Conservation (phyloP, 2,329 filamentous ascomycete species). For the Colletotrichum zoysiae region DNA sequence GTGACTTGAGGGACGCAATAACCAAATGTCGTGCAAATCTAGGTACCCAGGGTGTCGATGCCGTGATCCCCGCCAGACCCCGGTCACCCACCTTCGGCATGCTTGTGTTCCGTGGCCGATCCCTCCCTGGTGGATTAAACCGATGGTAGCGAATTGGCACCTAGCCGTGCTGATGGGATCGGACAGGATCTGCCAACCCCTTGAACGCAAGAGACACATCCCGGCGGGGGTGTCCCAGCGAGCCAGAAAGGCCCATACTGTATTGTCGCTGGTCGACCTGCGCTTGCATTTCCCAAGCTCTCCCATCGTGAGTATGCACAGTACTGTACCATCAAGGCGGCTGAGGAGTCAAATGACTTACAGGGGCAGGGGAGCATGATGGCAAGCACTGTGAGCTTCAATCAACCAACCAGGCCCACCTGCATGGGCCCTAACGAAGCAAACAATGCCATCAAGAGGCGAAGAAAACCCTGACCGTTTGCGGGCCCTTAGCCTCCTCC, state of each 20-base stretch:
- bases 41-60: not conserved
- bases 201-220: constrained; percentile 1
- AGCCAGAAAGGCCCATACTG: not conserved
- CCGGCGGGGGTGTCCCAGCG: constrained; percentile 6
- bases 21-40: constrained; percentile 16
- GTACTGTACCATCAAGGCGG: not conserved
- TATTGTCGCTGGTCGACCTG: not conserved
- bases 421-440: not conserved
- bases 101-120: constrained; percentile 32
- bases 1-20: not conserved
- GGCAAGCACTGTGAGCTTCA: not conserved
- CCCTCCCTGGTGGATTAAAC: constrained; percentile 25
- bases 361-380: not conserved
- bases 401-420: not conserved
- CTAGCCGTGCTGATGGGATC: constrained; percentile 33
- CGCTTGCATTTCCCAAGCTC: constrained; percentile 1
- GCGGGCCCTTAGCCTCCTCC: not conserved
- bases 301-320: not conserved
- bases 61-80: constrained; percentile 18
- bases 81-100: constrained; percentile 25
- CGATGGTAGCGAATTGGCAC: constrained; percentile 32
- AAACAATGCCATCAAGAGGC: not conserved
- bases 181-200: constrained; percentile 29
- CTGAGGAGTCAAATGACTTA: not conserved
- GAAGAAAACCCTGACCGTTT: not conserved